Conservation (phyloP, 208 protist species). For the Trypanosoma brucei region DNA sequence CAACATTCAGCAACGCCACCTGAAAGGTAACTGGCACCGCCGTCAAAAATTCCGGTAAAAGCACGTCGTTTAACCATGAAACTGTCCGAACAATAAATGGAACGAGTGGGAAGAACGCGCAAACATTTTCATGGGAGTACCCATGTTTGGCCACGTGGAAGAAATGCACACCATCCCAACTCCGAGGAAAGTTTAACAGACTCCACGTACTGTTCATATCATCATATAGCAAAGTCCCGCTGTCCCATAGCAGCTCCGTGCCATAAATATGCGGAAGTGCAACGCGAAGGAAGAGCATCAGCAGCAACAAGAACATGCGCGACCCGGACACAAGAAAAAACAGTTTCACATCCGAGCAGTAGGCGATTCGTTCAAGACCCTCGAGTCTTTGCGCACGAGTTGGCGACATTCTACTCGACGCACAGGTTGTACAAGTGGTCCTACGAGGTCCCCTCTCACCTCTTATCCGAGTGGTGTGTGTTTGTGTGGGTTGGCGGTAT, state of each 20-base stretch:
- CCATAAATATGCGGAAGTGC: constrained; percentile 38
- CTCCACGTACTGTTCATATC: constrained; percentile 22
- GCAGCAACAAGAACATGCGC: constrained; percentile 35
- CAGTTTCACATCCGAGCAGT: constrained; percentile 36
- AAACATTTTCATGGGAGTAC: constrained; percentile 67
- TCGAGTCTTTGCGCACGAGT: neutral
- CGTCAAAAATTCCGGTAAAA: constrained; percentile 22
- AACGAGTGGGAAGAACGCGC: constrained; percentile 71
- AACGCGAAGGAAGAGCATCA: constrained; percentile 38
- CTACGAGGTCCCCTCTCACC: neutral
- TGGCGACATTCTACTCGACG: neutral
- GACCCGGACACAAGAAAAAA: constrained; percentile 31
- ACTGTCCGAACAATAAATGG: constrained; percentile 42
- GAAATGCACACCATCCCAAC: constrained; percentile 78
- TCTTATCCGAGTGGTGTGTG: neutral
- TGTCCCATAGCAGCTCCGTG: constrained; percentile 52
- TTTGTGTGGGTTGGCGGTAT: too few species aligned
- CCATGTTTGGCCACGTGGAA: constrained; percentile 67
- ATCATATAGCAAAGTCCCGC: constrained; percentile 39
- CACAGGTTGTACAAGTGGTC: neutral
- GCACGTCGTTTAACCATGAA: constrained; percentile 25
- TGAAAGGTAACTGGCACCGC: constrained; percentile 50
- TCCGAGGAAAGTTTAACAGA: constrained; percentile 41
- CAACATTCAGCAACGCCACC: constrained; percentile 42
- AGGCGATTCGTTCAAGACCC: constrained; percentile 30